These are phyloP conservation scores for Pythium aquatile DNA, from an alignment of 352 stramenopile species.

Conservation along the genomic window DNA sequence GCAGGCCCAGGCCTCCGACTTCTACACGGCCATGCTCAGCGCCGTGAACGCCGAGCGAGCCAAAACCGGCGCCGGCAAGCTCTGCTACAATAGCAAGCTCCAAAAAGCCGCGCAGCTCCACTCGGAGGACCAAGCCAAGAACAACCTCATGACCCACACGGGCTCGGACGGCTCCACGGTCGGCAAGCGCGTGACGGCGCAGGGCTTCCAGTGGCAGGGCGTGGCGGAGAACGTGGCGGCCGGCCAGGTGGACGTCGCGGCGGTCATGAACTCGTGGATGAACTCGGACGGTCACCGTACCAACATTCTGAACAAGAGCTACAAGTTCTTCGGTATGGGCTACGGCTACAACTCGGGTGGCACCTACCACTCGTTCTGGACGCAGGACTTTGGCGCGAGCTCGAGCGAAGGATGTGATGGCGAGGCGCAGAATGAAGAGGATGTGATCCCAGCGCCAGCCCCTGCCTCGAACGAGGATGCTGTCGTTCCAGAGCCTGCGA, in stretches of 20 bases:
- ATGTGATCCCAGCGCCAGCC: constrained; percentile 6
- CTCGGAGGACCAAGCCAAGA: constrained; percentile 27
- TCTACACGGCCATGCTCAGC: constrained; percentile 40
- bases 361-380: constrained; percentile 51
- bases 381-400: constrained; percentile 49
- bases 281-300: constrained; percentile 37
- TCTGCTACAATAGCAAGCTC: constrained; percentile 27
- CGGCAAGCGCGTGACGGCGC: constrained; percentile 23
- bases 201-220: constrained; percentile 27
- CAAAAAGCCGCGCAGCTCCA: constrained; percentile 24
- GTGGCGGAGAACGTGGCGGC: constrained; percentile 55
- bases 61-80: constrained; percentile 24
- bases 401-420: constrained; percentile 31
- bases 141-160: constrained; percentile 28
- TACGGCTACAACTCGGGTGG: constrained; percentile 44
- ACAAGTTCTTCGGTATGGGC: constrained; percentile 37
- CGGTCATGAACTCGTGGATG: constrained; percentile 56
- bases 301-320: constrained; percentile 41
- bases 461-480: constrained; percentile 7
- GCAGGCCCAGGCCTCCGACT: constrained; percentile 12
- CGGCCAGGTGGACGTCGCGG: constrained; percentile 36
- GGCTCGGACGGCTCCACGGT: constrained; percentile 19
- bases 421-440: constrained; percentile 12
- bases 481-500: too few species aligned
- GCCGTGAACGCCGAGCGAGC: constrained; percentile 51